Evolutionary conservation across 257 asterid species (phyloP).

Genomic region (Marsdenia floribunda): DNA sequence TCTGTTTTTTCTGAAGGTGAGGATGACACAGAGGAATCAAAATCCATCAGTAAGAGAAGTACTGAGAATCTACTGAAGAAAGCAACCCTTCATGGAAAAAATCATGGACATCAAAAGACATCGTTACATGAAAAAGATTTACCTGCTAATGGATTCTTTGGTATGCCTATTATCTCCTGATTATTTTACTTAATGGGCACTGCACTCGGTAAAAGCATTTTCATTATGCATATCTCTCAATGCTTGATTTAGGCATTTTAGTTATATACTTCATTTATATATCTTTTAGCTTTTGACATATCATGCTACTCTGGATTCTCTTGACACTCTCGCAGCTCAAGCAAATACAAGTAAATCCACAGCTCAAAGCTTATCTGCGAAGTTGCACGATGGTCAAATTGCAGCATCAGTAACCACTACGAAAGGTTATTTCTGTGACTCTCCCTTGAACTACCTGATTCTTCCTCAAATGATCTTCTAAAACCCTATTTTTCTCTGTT

Average conservation of each 20-base stretch:
- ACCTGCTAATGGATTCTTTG: constrained; percentile 38
- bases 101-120: constrained; percentile 41
- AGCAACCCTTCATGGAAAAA: constrained; percentile 64
- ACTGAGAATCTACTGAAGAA: constrained; percentile 68
- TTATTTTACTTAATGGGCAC: neutral
- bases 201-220: neutral
- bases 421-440: constrained; percentile 46
- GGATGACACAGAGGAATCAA: constrained; percentile 81
- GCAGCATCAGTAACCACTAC: constrained; percentile 54
- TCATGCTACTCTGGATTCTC: neutral
- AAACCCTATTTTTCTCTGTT: constrained; percentile 15
- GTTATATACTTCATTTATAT: neutral
- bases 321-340: constrained; percentile 48
- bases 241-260: neutral
- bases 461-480: constrained; percentile 9
- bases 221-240: neutral
- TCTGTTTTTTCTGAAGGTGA: constrained; percentile 90
- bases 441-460: neutral
- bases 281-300: neutral
- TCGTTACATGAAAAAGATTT: constrained; percentile 26
- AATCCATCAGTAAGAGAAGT: constrained; percentile 42
- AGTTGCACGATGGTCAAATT: constrained; percentile 57
- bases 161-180: constrained; percentile 26
- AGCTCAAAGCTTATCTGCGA: constrained; percentile 53
- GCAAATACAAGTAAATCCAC: constrained; percentile 40